Conservation (phyloP, 176 grass and related monocot species). For the Olyra latifolia region DNA sequence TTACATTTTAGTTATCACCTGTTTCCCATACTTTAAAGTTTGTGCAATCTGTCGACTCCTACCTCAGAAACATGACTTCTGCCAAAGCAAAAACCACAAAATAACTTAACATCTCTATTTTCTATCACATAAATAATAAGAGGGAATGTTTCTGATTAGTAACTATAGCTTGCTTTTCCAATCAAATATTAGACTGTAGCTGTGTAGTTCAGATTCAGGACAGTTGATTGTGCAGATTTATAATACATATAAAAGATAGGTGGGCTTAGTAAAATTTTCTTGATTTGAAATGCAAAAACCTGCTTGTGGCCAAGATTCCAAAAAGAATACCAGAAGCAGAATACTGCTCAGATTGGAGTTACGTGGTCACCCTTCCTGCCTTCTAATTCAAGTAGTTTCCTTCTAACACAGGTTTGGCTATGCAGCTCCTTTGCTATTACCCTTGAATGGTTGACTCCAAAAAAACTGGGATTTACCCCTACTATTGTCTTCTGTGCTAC, state of each 20-base stretch:
- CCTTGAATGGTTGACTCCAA: slow-evolving; percentile 12
- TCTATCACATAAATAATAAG: neutral
- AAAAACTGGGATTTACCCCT: neutral
- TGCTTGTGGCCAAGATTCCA: slow-evolving; percentile 1
- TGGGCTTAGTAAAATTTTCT: slow-evolving; percentile 15
- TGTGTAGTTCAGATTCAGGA: neutral
- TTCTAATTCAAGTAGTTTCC: slow-evolving; percentile 5
- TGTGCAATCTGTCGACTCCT: neutral
- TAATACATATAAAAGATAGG: neutral
- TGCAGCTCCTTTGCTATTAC: slow-evolving; percentile 17
- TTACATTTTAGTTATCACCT: neutral
- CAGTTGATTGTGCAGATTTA: neutral
- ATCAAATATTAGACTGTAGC: neutral
- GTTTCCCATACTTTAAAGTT: neutral
- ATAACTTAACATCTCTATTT: neutral
- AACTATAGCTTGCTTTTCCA: neutral
- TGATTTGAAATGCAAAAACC: slow-evolving; percentile 11
- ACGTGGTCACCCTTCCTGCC: neutral
- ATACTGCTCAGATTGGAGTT: slow-evolving; percentile 3
- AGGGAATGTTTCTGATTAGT: slow-evolving; percentile 6
- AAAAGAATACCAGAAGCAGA: slow-evolving; percentile 3
- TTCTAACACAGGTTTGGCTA: neutral
- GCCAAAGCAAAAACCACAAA: neutral
- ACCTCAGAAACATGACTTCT: neutral
- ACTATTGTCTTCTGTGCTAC: slow-evolving; percentile 18